Base-by-base conservation (phyloP, 768 basidiomycete species). In the Agrocybe chaxingu region DNA sequence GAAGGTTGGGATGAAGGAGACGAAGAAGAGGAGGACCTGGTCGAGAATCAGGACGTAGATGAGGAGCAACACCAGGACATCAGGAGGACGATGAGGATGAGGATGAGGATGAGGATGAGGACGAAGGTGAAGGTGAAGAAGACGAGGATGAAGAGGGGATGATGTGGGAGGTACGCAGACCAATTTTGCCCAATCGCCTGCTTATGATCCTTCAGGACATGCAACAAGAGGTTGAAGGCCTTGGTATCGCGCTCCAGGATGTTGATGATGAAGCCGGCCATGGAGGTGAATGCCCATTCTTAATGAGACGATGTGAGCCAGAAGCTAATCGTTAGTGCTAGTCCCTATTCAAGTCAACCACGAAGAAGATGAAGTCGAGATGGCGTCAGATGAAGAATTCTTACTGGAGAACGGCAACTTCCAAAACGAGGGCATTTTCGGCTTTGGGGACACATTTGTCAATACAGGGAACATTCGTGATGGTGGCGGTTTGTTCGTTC, bases 1-100 rank as follows among this genome's bases (percentile, higher is more conserved):
- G 83, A 81, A 49, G 78, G 66, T 31, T 91, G 89, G 81, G 81
- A 78, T 45, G 80, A 82, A 41, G 80, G 71, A 29, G 85, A 84
- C n/a, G 84, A 84, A 30, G 85, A 84, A 0, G 84, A 85, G 32
- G 85, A 84, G 37, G 87, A 84, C 44, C 53, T 82, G 13, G 76
- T 77, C 24, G 76, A 78, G 52, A 72, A 72, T 50, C 71, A 75
- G 13, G 74, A 75, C 19, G 75, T 72, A 1, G 80, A 82, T 33
- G 82, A 78, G 29, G 80, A 75, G 11, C 24, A 24, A 5, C 24
- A 24, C 24, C 24, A 24, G 24, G 24, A 24, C 24, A 24, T 24
- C 24, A 24, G 24, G 24, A 16, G 16, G 79, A 76, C 9, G 76
- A 76, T 9, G 74, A 75, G 10, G 78, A 76, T 8, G 79, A 74